Evolutionary conservation across 139 green algal genomes (phyloP).

Genomic region (Auxenochlorella pyrenoidosa): DNA sequence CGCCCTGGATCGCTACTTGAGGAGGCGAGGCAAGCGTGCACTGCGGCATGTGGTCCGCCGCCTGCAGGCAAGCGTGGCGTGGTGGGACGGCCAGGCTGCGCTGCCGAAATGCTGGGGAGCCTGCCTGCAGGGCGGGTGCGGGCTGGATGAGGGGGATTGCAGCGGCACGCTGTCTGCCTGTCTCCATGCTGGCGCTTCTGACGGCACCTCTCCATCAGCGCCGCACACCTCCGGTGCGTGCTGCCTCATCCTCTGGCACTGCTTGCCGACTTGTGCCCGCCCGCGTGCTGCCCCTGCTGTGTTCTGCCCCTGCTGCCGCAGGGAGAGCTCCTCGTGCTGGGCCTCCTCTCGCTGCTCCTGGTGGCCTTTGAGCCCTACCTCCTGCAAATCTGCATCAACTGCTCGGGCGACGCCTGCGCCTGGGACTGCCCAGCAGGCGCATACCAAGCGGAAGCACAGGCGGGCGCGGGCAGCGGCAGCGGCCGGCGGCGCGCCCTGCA

Average conservation of each 20-base stretch:
- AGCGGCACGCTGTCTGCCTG: too few relatives aligned
- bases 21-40: not conserved
- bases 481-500: not conserved
- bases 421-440: conserved; percentile 1
- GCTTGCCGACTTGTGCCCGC: too few relatives aligned
- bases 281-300: too few relatives aligned
- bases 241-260: too few relatives aligned
- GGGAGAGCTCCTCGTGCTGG: conserved; percentile 47
- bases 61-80: not conserved
- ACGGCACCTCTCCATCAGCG: too few relatives aligned
- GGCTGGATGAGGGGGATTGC: too few relatives aligned
- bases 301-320: conserved; percentile 3
- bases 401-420: not conserved
- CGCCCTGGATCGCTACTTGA: not conserved
- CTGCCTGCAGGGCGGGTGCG: too few relatives aligned
- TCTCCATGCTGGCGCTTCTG: too few relatives aligned
- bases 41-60: not conserved
- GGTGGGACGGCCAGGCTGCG: too few relatives aligned
- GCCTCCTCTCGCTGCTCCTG: conserved; percentile 52
- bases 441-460: not conserved
- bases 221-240: too few relatives aligned
- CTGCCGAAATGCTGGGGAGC: too few relatives aligned
- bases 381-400: conserved; percentile 41
- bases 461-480: not conserved
- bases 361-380: conserved; percentile 44